These are phyloP conservation scores for Debaryomyces subglobosus DNA, from an alignment of 1,139 yeast species.

Conservation along the genomic window DNA sequence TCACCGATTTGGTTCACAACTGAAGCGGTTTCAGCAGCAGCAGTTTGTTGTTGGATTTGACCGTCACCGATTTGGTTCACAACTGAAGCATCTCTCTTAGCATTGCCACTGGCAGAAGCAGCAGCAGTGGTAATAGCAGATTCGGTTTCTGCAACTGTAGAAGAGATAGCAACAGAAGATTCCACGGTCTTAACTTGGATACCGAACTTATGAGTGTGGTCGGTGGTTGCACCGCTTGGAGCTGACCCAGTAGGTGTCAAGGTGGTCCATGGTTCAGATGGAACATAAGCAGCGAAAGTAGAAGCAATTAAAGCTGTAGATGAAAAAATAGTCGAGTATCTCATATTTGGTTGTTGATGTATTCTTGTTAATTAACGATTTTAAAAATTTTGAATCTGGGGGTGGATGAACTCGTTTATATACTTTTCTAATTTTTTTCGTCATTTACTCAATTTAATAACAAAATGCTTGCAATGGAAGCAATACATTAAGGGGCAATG, in stretches of 20 bases:
- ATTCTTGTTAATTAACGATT: background rate
- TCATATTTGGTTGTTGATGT: slow-evolving; percentile 23
- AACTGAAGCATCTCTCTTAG: slow-evolving; percentile 33
- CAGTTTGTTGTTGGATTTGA: slow-evolving; percentile 44
- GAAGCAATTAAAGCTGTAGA: slow-evolving; percentile 44
- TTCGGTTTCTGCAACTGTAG: slow-evolving; percentile 24
- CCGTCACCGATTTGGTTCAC: slow-evolving; percentile 45
- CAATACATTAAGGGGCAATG: slow-evolving; percentile 1
- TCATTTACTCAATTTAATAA: background rate
- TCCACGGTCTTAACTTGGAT: slow-evolving; percentile 62
- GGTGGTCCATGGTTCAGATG: slow-evolving; percentile 75
- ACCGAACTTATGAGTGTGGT: slow-evolving; percentile 65
- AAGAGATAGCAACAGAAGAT: slow-evolving; percentile 27
- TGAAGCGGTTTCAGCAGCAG: slow-evolving; percentile 28
- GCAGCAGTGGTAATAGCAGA: slow-evolving; percentile 1
- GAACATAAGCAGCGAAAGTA: slow-evolving; percentile 65
- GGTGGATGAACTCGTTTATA: background rate
- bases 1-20: slow-evolving; percentile 35
- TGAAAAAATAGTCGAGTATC: slow-evolving; percentile 29
- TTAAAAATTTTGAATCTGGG: background rate
- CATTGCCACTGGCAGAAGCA: slow-evolving; percentile 17
- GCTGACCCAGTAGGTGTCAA: slow-evolving; percentile 62
- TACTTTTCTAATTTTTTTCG: slow-evolving; percentile 1
- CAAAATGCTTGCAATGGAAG: slow-evolving; percentile 4
- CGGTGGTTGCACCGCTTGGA: slow-evolving; percentile 62